Conservation (phyloP, 2,329 filamentous ascomycete genomes). For the Alternaria viburni region DNA sequence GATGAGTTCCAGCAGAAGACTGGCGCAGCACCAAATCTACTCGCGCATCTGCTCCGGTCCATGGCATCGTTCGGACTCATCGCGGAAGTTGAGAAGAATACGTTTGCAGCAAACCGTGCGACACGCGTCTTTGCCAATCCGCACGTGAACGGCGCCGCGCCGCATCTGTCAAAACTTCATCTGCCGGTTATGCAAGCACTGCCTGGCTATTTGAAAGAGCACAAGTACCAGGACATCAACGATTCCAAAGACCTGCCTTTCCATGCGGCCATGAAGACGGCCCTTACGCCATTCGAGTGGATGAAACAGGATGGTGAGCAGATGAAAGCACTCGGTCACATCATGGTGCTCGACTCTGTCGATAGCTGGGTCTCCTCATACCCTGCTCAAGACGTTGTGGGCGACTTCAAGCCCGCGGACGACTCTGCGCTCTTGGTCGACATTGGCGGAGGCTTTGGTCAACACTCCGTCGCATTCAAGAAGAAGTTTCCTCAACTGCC, state of each 20-base stretch:
- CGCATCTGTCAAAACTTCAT: constrained; percentile 31
- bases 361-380: constrained; percentile 30
- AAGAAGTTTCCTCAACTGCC: constrained; percentile 15
- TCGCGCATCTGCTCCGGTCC: constrained; percentile 43
- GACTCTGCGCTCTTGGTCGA: constrained; percentile 37
- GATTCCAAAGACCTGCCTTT: constrained; percentile 35
- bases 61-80: constrained; percentile 42
- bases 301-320: constrained; percentile 31
- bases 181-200: constrained; percentile 29
- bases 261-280: constrained; percentile 32
- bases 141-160: constrained; percentile 32
- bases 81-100: constrained; percentile 33
- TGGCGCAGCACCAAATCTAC: constrained; percentile 32
- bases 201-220: constrained; percentile 40
- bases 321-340: constrained; percentile 36
- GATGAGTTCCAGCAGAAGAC: constrained; percentile 27
- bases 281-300: constrained; percentile 38
- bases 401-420: constrained; percentile 12
- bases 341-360: constrained; percentile 33
- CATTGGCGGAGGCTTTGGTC: constrained; percentile 43
- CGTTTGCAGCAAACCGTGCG: constrained; percentile 36
- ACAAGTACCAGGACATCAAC: constrained; percentile 32
- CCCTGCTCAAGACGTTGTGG: constrained; percentile 21
- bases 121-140: constrained; percentile 37
- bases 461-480: constrained; percentile 31